phyloP scores from a whole-genome alignment of 1,284 basidiomycete species.

The Earliella scabrosa region DNA sequence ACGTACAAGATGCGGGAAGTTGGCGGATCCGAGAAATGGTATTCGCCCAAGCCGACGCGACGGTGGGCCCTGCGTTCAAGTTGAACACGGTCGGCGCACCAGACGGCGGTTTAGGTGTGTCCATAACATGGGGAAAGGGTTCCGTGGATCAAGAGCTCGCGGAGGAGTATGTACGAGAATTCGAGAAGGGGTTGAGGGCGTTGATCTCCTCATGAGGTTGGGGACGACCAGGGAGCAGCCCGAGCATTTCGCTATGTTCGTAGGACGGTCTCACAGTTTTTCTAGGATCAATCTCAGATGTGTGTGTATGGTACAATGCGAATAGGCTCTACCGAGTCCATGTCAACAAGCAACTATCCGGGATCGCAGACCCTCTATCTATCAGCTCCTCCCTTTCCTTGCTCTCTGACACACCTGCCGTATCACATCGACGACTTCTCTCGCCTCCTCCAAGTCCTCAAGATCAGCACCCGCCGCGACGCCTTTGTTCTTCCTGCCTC shows the following conservation, averaged over 20 bases:
- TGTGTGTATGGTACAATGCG: too few relatives aligned
- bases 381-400: constrained; percentile 12
- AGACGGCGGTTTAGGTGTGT: constrained; percentile 38
- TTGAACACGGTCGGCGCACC: constrained; percentile 31
- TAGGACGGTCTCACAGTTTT: too few relatives aligned
- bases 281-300: too few relatives aligned
- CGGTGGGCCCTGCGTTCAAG: constrained; percentile 41
- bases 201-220: neutral
- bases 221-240: too few relatives aligned
- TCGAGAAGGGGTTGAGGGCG: constrained; percentile 17
- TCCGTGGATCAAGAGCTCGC: constrained; percentile 35
- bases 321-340: too few relatives aligned
- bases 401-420: constrained; percentile 24
- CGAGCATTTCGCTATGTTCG: too few relatives aligned
- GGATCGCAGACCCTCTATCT: too few relatives aligned
- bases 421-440: constrained; percentile 42
- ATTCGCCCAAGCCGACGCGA: constrained; percentile 39
- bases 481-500: too few relatives aligned
- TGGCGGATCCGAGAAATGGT: constrained; percentile 30
- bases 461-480: constrained; percentile 6
- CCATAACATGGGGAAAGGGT: constrained; percentile 39
- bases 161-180: constrained; percentile 33
- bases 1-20: neutral
- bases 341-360: too few relatives aligned
- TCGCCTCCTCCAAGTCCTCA: constrained; percentile 43